Evolutionary conservation across 352 stramenopile species (phyloP).

Genomic region (Phytophthora pisi): DNA sequence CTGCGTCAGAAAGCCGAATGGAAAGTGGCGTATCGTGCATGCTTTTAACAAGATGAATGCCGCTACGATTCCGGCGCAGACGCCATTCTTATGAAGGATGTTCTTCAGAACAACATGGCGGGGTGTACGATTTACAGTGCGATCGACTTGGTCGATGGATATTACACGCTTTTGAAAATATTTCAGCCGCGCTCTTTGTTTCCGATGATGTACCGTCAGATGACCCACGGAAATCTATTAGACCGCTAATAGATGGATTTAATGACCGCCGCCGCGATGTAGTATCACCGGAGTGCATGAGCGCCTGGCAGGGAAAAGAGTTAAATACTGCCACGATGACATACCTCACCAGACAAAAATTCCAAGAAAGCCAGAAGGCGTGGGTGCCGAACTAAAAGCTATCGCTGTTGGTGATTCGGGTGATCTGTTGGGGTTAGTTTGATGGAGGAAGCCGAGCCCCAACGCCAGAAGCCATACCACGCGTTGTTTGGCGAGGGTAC

Average conservation of each 20-base stretch:
- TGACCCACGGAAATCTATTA: slow-evolving; percentile 8
- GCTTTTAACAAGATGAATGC: too few relatives aligned
- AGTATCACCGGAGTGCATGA: slow-evolving; percentile 10
- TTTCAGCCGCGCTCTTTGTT: neutral
- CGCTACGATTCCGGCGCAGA: too few relatives aligned
- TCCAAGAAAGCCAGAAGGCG: slow-evolving; percentile 1
- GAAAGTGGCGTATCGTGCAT: too few relatives aligned
- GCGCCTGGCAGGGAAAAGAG: slow-evolving; percentile 5
- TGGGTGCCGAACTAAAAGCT: slow-evolving; percentile 7
- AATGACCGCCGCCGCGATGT: neutral
- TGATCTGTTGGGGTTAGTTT: neutral
- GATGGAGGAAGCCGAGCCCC: neutral
- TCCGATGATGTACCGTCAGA: neutral
- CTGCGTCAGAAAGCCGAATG: too few relatives aligned
- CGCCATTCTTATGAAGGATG: too few relatives aligned
- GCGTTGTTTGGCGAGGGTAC: neutral
- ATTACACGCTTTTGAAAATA: slow-evolving; percentile 1
- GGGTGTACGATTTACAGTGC: too few relatives aligned
- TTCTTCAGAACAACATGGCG: too few relatives aligned
- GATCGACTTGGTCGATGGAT: too few relatives aligned
- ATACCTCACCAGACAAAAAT: slow-evolving; percentile 17
- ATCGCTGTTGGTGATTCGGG: slow-evolving; percentile 11
- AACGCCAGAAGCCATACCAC: neutral
- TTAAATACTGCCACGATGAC: slow-evolving; percentile 8
- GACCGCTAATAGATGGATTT: slow-evolving; percentile 2